Base-by-base conservation (phyloP, 805 yeast species). In the Myxozyma monticola region DNA sequence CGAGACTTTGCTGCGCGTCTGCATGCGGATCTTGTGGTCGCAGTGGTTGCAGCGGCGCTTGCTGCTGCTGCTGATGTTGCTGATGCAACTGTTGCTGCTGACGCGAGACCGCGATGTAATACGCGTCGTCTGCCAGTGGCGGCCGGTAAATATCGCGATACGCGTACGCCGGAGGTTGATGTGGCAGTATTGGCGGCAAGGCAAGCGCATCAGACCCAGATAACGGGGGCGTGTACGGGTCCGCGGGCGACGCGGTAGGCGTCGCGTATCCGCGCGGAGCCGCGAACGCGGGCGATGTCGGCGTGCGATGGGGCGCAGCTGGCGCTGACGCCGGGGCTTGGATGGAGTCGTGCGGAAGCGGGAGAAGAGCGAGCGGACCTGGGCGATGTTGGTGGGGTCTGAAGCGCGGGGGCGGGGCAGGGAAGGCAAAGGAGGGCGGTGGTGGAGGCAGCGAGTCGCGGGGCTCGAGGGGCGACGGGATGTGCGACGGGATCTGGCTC, bases 381-480 rank as follows among this genome's bases (percentile, higher is more conserved):
- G 59, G 59, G 3, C 59, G 53, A 30, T 47, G 51, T 36, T 47
- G 54, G 40, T 53, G 35, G 24, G 59, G 59, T 3, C 59, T 37
- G 45, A 54, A 54, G 18, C 53, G 43, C 28, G 48, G 53, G 37
- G 54, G 57, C 8, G 37, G 37, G 4, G 53, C 48, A 22, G 42
- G 35, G 20, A 47, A 24, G 25, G 25, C 37, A 45, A 46, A 30
- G 30, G 51, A 25, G 25, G 46, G n/a, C 20, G 44, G 17, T n/a
- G 54, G 49, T 2, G 48, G 49, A 25, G 48, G 56, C 25, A 33
- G 55, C 29, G 14, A n/a, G n/a, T n/a, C n/a, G n/a, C n/a, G n/a
- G n/a, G n/a, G n/a, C n/a, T n/a, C n/a, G n/a, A n/a, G n/a, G n/a
- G n/a, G n/a, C n/a, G n/a, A n/a, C n/a, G n/a, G n/a, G n/a, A n/a